Evolutionary conservation across 2,329 filamentous ascomycete genomes (phyloP), one percentile per base, ranked within the genome.

Genomic region (Exophiala phaeomuriformis): DNA sequence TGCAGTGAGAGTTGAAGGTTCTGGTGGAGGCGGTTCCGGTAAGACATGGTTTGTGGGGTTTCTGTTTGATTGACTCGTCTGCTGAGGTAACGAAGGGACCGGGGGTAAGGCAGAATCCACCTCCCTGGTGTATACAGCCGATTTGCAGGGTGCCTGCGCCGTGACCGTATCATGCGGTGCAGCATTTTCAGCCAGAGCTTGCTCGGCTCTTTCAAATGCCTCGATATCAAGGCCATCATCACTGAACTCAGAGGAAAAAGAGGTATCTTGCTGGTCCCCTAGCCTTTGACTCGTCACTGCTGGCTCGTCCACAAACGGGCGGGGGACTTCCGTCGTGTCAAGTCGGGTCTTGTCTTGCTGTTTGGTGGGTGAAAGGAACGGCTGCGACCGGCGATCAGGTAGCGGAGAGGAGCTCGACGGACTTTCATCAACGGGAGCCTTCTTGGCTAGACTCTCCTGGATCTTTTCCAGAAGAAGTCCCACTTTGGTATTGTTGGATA

Each of bases 401-500:
- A 72, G 56, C 7, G 74, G 72, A 3, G 74, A 75, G 36, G 72
- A 75, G 50, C 71, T 72, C 7, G 72, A 69, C 29, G 70, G 68
- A 10, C 62, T 65, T 35, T 60, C 59, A n/a, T 67, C 64, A 10
- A 62, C 56, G 42, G 54, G 58, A 9, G 55, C 45, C 36, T 60
- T 57, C 48, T 69, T 72, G 8, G 70, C 65, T 49, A 77, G 66
- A 10, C 72, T 77, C 61, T 75, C 73, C 52, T 80, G 76, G 48
- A 89, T 84, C 47, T 80, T 84, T 62, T 87, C 79, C 19, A 90
- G 71, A 49, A 90, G 70, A 10, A 82, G 80, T 53, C 70, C 76
- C 36, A 78, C 71, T 44, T 71, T 72, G 5, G 76, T 75, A 36
- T 71, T 66, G 57, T 71, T 74, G 5, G 70, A 63, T 28, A 67